Evolutionary conservation across 2,329 filamentous ascomycete genomes (phyloP), one percentile per base, ranked within the genome.

Genomic region (Nemania sp.): DNA sequence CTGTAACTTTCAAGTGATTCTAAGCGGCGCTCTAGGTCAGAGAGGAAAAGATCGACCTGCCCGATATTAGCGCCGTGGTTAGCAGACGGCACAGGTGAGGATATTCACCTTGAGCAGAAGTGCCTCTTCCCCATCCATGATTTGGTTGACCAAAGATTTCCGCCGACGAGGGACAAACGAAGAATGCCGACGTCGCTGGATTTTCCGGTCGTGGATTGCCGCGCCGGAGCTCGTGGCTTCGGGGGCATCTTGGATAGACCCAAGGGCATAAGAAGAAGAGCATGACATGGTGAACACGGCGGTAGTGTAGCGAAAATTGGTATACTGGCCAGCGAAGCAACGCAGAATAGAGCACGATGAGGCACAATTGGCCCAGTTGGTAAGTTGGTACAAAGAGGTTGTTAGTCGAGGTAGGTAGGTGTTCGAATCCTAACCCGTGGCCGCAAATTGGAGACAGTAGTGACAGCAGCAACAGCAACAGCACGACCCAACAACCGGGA

Each of bases 1-100:
- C 93, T 91, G 77, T 97, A 97, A 71, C 88, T 90, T 80, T 99
- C 96, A 54, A 98, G 87, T 79, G 93, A 92, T 76, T 97, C 94
- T 54, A 99, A 85, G 62, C 95, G 89, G 72, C 92, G 88, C 80
- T 97, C 94, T 51, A 99, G 86, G 78, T 98, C 94, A 45, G 90
- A 87, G 63, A 99, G 85, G 79, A 97, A 96, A 58, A 92, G 82
- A 77, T 96, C 93, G 58, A 96, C 88, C 89, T 91, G 22, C 26
- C 32, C 41, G 7, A 5, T 55, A 20, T 72, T 52, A 72, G 66
- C 15, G 41, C 2, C 47, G 47, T 11, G 22, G 51, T 53, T 2
- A 7, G 27, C 11, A 5, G 15, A 22, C 6, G 5, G 27, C 6
- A n/a, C 20, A 35, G 1, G 35, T 52, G 13, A 13, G 22, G 45